Base-by-base conservation (phyloP, 805 yeast genomes). In the Cyberlindnera nakhonratchasimensis region DNA sequence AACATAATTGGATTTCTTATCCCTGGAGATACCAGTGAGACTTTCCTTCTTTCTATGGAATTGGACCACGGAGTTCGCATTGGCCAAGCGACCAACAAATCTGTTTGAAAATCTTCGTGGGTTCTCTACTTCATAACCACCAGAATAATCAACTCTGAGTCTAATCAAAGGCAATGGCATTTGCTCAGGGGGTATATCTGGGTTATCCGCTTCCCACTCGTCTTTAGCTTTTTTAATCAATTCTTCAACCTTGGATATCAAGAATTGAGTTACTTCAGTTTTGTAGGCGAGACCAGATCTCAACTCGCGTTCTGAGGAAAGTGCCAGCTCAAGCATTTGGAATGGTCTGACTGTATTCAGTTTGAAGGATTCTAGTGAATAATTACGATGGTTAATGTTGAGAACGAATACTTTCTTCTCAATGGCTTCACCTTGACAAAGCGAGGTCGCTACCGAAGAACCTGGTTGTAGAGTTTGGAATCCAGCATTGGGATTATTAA, bases 391-490 rank as follows among this genome's bases (percentile, higher is more conserved):
- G n/a, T 75, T 70, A 16, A 91, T 67, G 34, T 77, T 79, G 47
- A 93, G 51, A 2, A 93, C 68, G 42, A 84, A 90, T 0, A 81
- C 90, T 58, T 79, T 74, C 58, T 93, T 93, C 25, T 73, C 77
- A 13, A 77, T 71, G 0, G 87, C 75, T 58, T 93, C 99, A 10
- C 91, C 95, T 40, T 85, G 93, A 45, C 86, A 77, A 19, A 93
- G 67, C 3, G 96, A 82, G 0, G 99, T 93, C 0, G 96, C 97
- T 14, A 93, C 85, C 0, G 96, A 85, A 1, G 96, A 86, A 1
- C 99, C 99, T 0, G 96, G 93, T 59, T 89, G 96, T 29, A 93
- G 69, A 0, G 89, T 88, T 42, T 79, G 79, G 57, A 91, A 88
- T 1, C 82, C 83, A 45, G 73, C 75, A 5, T 54, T 46, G 2